phyloP scores from a whole-genome alignment of 1,284 basidiomycete species.

The Irpex lacteus region DNA sequence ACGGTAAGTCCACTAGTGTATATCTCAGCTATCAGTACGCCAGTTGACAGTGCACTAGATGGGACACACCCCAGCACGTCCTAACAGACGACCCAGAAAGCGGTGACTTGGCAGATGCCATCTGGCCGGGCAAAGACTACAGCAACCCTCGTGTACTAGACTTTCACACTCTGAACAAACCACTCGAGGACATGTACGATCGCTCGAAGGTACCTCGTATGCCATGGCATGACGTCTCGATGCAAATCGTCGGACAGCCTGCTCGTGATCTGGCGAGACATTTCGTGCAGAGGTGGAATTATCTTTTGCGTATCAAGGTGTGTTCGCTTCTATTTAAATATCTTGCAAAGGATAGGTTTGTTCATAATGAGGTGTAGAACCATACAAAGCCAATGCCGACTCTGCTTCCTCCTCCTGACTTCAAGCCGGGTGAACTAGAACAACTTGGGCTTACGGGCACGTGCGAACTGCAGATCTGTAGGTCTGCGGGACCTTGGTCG shows the following conservation, averaged over 20 bases:
- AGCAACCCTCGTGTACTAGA: conserved; percentile 89
- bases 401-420: conserved; percentile 94
- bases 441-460: conserved; percentile 89
- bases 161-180: conserved; percentile 87
- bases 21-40: too few relatives aligned
- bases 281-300: conserved; percentile 95
- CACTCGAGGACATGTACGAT: conserved; percentile 94
- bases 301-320: conserved; percentile 88
- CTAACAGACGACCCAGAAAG: conserved; percentile 80
- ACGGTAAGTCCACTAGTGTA: too few relatives aligned
- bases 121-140: conserved; percentile 95
- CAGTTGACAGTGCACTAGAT: too few relatives aligned
- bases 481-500: conserved; percentile 95
- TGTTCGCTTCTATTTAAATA: conserved; percentile 11
- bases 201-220: conserved; percentile 87
- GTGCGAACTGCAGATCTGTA: conserved; percentile 96
- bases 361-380: conserved; percentile 53
- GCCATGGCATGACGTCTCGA: conserved; percentile 98
- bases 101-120: conserved; percentile 55
- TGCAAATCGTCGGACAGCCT: conserved; percentile 96
- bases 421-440: conserved; percentile 78
- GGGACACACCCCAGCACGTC: conserved; percentile 96
- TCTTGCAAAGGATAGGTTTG: neutral
- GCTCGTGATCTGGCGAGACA: conserved; percentile 94
- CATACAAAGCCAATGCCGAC: conserved; percentile 93